A percentile compares a stretch with the other conserved stretches of the same genome.
phyloP scores from a whole-genome alignment of 768 basidiomycete species.

The Russula dissimulans region DNA sequence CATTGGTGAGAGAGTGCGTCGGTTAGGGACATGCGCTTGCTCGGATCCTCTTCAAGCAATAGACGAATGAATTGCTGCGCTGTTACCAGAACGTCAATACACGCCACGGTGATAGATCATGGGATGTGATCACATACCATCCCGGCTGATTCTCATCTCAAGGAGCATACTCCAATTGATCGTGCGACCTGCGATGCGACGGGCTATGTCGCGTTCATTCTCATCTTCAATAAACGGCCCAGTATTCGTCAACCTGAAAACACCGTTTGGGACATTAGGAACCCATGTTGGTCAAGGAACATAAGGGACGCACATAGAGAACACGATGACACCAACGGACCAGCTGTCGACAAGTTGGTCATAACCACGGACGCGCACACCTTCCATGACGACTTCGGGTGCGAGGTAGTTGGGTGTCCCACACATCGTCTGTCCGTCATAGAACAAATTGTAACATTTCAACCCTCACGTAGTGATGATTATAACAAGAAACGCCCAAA shows the following conservation, averaged over 20 bases:
- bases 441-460: background rate
- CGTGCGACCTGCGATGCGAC: constrained; percentile 14
- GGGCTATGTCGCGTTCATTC: background rate
- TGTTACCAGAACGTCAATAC: constrained; percentile 22
- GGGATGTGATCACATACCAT: constrained; percentile 34
- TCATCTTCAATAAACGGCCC: constrained; percentile 12
- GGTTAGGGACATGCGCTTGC: constrained; percentile 57
- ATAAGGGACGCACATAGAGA: constrained; percentile 59
- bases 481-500: background rate
- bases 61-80: constrained; percentile 56
- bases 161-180: constrained; percentile 11
- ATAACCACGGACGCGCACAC: constrained; percentile 57
- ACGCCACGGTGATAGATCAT: background rate
- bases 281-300: background rate
- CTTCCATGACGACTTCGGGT: constrained; percentile 76
- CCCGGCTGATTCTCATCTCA: constrained; percentile 23
- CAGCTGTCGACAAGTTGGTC: constrained; percentile 88
- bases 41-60: constrained; percentile 60
- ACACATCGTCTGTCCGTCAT: constrained; percentile 67
- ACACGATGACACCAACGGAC: constrained; percentile 94
- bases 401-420: constrained; percentile 94
- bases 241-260: background rate
- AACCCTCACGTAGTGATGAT: background rate
- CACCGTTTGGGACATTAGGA: background rate
- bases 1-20: constrained; percentile 69